phyloP scores from a whole-genome alignment of 352 stramenopile genomes.

The Phytophthora hibernalis region DNA sequence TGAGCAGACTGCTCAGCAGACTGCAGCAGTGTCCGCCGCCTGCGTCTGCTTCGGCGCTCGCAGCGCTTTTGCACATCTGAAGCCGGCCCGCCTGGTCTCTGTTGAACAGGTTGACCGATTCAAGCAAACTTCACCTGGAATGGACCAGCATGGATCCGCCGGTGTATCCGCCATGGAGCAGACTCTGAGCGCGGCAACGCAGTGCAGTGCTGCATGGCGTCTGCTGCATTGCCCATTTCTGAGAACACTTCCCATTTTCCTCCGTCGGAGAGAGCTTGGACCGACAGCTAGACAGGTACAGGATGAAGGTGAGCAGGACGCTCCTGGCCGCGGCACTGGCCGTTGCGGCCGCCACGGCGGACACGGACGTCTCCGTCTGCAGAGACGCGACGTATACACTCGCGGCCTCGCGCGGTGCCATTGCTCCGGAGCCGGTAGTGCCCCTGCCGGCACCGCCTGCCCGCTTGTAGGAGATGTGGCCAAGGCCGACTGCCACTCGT shows the following conservation, averaged over 20 bases:
- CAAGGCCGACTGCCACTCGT: slow-evolving; percentile 49
- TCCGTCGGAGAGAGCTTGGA: slow-evolving; percentile 21
- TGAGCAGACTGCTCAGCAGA: too few species aligned
- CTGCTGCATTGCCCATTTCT: background rate
- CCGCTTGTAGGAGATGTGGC: slow-evolving; percentile 54
- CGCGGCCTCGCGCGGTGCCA: slow-evolving; percentile 38
- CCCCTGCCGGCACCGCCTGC: slow-evolving; percentile 54
- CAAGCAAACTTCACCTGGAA: slow-evolving; percentile 11
- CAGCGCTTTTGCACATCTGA: slow-evolving; percentile 21
- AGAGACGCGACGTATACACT: slow-evolving; percentile 56
- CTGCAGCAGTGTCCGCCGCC: too few species aligned
- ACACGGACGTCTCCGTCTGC: slow-evolving; percentile 51
- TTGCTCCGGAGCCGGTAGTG: slow-evolving; percentile 50
- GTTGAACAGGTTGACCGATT: background rate
- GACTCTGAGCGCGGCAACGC: background rate
- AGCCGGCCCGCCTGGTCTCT: slow-evolving; percentile 17
- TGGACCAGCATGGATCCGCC: slow-evolving; percentile 14
- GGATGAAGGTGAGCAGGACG: slow-evolving; percentile 30
- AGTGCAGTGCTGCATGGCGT: background rate
- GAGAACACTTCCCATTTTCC: slow-evolving; percentile 21
- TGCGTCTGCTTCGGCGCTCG: slow-evolving; percentile 19
- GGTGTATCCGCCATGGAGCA: slow-evolving; percentile 30
- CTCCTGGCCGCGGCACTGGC: slow-evolving; percentile 31
- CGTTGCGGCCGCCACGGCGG: slow-evolving; percentile 19
- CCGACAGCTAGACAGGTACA: slow-evolving; percentile 5